Evolutionary conservation across 345 rosid species (phyloP), one percentile per base, ranked within the genome.

Genomic region (Dipteronia dyeriana): DNA sequence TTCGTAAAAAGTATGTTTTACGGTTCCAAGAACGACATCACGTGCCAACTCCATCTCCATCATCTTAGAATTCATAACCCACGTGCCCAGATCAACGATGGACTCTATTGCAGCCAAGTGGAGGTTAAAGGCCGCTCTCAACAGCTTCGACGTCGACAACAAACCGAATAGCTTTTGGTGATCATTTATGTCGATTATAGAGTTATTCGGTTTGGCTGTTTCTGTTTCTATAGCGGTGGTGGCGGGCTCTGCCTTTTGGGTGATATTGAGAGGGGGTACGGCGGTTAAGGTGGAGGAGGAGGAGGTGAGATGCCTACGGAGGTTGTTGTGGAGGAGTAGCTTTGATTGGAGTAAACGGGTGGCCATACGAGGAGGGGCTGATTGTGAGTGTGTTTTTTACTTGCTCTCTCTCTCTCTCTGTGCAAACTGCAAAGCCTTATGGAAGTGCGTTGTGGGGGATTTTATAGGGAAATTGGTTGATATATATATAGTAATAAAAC

Each of bases 61-160:
- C 29, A 92, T 77, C 81, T 82, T 90, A 2, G 99, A 91, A 19
- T 83, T 86, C 96, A 93, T 89, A 39, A 95, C 84, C 97, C 94
- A 82, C 75, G 59, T 66, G 12, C 99, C 98, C 0, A 91, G 51
- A 83, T 95, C 98, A 12, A 93, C 98, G 76, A 90, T 51, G 0
- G 93, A 85, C 41, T 83, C 93, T 5, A 87, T 70, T 4, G 94
- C 85, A 6, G 88, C 91, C 70, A 87, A 68, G 70, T 90, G 90
- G 2, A 95, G 84, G 74, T 73, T 87, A 19, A 79, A 79, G 16
- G 86, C 80, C 4, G 97, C 83, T 9, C 88, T 95, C 19, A 91
- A 7, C 17, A 93, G 90, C 75, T 86, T 90, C 17, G 78, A 5
- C 4, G 91, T 79, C 0, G 96, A 75, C 0, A 91, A 9, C 11